Conservation (phyloP, 805 yeast species). For the Saccharomyces mikatae region DNA sequence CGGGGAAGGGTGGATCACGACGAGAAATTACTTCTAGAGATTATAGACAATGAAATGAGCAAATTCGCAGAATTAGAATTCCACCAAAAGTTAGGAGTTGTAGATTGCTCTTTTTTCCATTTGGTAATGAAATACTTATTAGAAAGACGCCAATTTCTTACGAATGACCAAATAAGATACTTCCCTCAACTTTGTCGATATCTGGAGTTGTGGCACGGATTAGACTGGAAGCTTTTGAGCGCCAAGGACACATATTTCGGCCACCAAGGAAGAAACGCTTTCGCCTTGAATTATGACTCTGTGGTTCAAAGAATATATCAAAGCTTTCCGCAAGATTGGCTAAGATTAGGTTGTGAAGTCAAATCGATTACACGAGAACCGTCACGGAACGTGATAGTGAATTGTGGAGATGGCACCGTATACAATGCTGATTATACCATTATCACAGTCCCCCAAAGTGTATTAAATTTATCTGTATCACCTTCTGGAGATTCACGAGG, state of each 20-base stretch:
- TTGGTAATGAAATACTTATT: conserved; percentile 41
- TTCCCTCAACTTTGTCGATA: conserved; percentile 47
- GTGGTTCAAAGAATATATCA: conserved; percentile 40
- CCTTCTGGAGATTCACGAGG: conserved; percentile 25
- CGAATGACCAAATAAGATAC: conserved; percentile 42
- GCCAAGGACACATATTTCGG: conserved; percentile 62
- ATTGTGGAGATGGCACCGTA: conserved; percentile 28
- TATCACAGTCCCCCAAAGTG: conserved; percentile 73
- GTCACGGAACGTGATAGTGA: conserved; percentile 27
- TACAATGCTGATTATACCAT: conserved; percentile 48
- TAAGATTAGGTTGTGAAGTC: conserved; percentile 35
- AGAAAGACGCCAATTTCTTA: conserved; percentile 39
- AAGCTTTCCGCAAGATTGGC: conserved; percentile 33
- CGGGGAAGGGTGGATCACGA: conserved; percentile 22
- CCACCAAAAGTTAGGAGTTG: conserved; percentile 39
- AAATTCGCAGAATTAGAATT: conserved; percentile 51
- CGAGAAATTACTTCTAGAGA: conserved; percentile 30
- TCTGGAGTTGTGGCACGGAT: conserved; percentile 75
- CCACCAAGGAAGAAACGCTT: conserved; percentile 72
- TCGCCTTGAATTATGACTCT: conserved; percentile 46
- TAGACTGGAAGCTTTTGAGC: conserved; percentile 58
- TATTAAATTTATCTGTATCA: conserved; percentile 38
- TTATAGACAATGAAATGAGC: conserved; percentile 49
- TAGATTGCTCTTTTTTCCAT: conserved; percentile 47
- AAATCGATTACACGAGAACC: conserved; percentile 29